Conservation (phyloP, 257 asterid genomes). For the Salvia miltiorrhiza region DNA sequence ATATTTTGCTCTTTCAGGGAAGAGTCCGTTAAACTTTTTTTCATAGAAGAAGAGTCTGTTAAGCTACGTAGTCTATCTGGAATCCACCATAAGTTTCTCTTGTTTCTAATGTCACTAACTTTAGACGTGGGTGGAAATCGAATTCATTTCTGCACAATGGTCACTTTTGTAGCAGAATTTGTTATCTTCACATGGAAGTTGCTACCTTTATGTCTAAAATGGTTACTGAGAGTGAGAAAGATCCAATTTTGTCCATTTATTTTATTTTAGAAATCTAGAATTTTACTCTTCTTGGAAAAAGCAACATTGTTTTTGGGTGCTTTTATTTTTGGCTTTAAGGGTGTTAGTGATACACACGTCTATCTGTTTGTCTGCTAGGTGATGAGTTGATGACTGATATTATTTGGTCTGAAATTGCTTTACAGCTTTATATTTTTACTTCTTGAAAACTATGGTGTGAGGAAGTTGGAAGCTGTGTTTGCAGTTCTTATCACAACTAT, state of each 20-base stretch:
- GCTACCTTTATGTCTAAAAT: slow-evolving; percentile 13
- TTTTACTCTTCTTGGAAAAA: neutral
- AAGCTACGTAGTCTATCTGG: slow-evolving; percentile 18
- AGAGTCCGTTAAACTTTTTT: neutral
- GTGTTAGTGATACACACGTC: slow-evolving; percentile 8
- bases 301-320: slow-evolving; percentile 19
- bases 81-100: slow-evolving; percentile 20
- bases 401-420: slow-evolving; percentile 20
- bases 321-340: slow-evolving; percentile 15
- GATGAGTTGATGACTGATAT: slow-evolving; percentile 23
- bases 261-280: neutral
- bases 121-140: slow-evolving; percentile 27
- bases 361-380: slow-evolving; percentile 21
- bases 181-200: slow-evolving; percentile 9
- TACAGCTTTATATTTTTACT: slow-evolving; percentile 89
- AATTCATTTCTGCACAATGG: slow-evolving; percentile 15
- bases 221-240: slow-evolving; percentile 8
- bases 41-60: neutral
- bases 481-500: slow-evolving; percentile 89
- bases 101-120: slow-evolving; percentile 20
- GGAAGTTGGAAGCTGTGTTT: slow-evolving; percentile 97
- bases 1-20: neutral
- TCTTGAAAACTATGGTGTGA: slow-evolving; percentile 98
- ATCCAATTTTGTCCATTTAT: slow-evolving; percentile 5
- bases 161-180: slow-evolving; percentile 2